Base-by-base conservation (phyloP, 768 basidiomycete genomes). In the Mycena sanguinolenta region DNA sequence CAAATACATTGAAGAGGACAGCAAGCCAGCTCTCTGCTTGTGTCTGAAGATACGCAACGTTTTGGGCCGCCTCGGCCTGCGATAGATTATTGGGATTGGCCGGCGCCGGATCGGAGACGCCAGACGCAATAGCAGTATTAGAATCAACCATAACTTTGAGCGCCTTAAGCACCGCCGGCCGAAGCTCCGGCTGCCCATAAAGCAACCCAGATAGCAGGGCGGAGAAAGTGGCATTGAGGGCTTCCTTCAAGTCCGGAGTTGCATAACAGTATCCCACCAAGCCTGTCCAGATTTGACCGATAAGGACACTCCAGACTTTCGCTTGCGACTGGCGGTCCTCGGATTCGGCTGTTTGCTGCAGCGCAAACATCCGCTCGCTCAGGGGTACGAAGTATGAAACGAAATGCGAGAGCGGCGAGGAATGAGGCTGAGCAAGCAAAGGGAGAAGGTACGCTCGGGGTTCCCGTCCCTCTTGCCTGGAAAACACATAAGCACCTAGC, bases 1-100 rank as follows among this genome's bases (percentile, higher is more conserved):
- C 89, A 81, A 97, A 99, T n/a, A 99, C 92, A 78, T 99, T 99
- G 85, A 99, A 96, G 53, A 98, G 85, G 6, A 99, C 96, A 0
- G 95, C 92, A 38, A 99, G 88, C 93, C 98, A 97, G 76, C 95
- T 98, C 78, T 96, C 94, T 0, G 88, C 92, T 77, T 98, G 93
- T 0, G 85, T 86, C 49, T 87, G 89, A 63, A 99, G 84, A 80
- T 93, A 93, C 1, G 79, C 83, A 30, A 98, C 72, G 74, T 96
- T 96, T 53, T 83, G 83, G 36, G 81, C 75, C 3, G 94, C 95
- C 75, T 90, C 87, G 46, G 85, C 84, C 19, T 84, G 82, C 13
- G 92, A 85, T 50, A 94, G 82, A 13, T 69, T 73, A 49, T 77
- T 77, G 13, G 80, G 73, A 8, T 77, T 75, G 30, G 79, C 75